Base-by-base conservation (phyloP, 768 basidiomycete genomes). In the Xanthoconium stramineum region DNA sequence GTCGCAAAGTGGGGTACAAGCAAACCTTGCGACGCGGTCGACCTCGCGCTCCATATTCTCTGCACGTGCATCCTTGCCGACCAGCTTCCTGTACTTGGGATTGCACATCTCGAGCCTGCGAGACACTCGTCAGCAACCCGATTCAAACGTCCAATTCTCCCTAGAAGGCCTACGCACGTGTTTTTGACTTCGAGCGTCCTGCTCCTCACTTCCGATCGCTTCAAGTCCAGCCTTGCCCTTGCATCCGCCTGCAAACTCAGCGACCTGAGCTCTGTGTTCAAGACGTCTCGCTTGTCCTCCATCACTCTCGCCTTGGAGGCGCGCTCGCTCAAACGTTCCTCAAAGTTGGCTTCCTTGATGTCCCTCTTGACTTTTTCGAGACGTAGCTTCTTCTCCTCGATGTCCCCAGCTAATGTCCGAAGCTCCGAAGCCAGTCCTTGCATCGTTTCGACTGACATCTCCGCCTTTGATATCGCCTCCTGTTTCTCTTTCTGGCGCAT, bases 221-320 rank as follows among this genome's bases (percentile, higher is more conserved):
- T 89, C 58, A 96, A 65, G 39, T 88, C 83, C 50, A 98, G 69
- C 62, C 83, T 87, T 3, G 94, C 92, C 43, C 96, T 77, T 1
- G 83, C 76, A 52, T 94, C 89, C 0, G 91, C 87, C 67, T 98
- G 94, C 44, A 83, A 64, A 61, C 84, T 92, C 62, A 97, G 72
- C 2, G 77, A 73, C 33, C 83, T 78, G 40, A 94, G 77, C 58
- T 97, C 95, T 0, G 70, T 61, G 52, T 86, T 90, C 57, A 96
- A 73, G 19, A 69, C 68, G 17, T 95, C 92, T 49, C 88, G 77
- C 46, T 77, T 78, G 36, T 83, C 83, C 57, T 98, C 92, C 48
- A 91, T 74, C 28, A 61, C 66, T 36, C 85, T 80, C n/a, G 77
- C 74, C 55, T 80, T 81, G 29, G 75, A 69, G 0, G 75, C 74